Evolutionary conservation across 192 early-diverging fungal genomes (phyloP), one percentile per base, ranked within the genome.

Genomic region (Diversispora epigaea): DNA sequence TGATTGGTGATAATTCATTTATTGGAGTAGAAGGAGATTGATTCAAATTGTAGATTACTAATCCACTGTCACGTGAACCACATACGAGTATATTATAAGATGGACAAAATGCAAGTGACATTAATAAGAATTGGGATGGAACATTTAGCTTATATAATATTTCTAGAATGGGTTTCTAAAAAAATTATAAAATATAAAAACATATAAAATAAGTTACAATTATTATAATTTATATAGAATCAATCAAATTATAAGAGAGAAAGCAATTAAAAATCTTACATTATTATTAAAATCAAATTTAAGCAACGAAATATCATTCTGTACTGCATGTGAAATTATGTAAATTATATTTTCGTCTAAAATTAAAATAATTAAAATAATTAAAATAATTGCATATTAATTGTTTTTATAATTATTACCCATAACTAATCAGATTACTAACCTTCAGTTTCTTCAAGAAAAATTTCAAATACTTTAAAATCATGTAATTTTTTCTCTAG

Each of bases 391-490:
- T 41, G 9, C n/a, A 0, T 64, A 40, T n/a, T 32, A n/a, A 25
- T 10, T 6, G 25, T 32, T 32, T 1, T 32, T 32, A 32, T 32
- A 32, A 32, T 32, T 60, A 60, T 52, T 15, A 52, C 11, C 3
- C 11, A 60, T 22, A 22, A 4, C 22, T 25, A 60, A 60, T 32
- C 32, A 32, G 25, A 32, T 32, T 32, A 32, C 39, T 4, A 57
- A 65, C 73, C 73, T 56, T 70, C 32, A 49, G 81, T 77, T 14
- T 74, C 68, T 21, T 67, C 50, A 9, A 86, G 64, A 68, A 81
- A 79, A 32, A 86, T 55, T 45, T 77, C 77, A 74, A 78, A 81
- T 5, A 89, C 54, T 58, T 89, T 89, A 44, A 77, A 76, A n/a
- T 66, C 45, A 64, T 85, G 84, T 43, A 79, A 32, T 10, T 71